Evolutionary conservation across 768 basidiomycete genomes (phyloP), one percentile per base, ranked within the genome.

Genomic region (Auricularia auricula-judae): DNA sequence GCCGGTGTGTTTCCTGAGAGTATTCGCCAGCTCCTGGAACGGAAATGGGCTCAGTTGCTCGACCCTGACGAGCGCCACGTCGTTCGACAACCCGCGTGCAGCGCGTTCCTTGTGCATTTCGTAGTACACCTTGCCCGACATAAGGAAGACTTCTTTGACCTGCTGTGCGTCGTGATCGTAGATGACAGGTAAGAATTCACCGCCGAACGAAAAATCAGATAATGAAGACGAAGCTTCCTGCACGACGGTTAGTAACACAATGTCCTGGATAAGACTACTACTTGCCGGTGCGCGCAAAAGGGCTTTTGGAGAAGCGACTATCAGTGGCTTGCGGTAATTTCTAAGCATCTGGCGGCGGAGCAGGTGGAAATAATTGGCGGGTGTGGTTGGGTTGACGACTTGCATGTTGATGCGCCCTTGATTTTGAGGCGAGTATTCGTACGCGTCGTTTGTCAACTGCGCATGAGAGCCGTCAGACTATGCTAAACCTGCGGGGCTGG

Each of bases 21-120:
- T 67, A 0, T 74, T 80, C 34, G 36, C 51, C 0, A 94, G 75
- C 29, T 76, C 76, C 0, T 71, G 64, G 72, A 91, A 93, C 0
- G 94, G 93, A 83, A 97, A 96, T 0, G 93, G 94, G 5, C 86
- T 84, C 2, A 96, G 78, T 71, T 95, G 93, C 71, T 96, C 91
- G 53, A 93, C 70, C n/a, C 90, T 84, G 36, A 93, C 74, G 63
- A 95, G 77, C 0, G 88, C 87, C 1, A 93, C 82, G 0, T 74
- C 70, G 56, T 79, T 77, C 16, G 79, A 75, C 5, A 86, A 72
- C 1, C 76, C 76, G 0, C 76, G 73, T 3, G 78, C 73, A 42
- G 83, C 75, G 5, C 91, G 84, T 64, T 88, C 84, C 67, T 88
- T 90, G 66, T 82, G 75, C 14, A 96, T 84, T 23, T 94, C 91